Base-by-base conservation (phyloP, 164 flowering plant genomes). In the Magnolia changhungtana region DNA sequence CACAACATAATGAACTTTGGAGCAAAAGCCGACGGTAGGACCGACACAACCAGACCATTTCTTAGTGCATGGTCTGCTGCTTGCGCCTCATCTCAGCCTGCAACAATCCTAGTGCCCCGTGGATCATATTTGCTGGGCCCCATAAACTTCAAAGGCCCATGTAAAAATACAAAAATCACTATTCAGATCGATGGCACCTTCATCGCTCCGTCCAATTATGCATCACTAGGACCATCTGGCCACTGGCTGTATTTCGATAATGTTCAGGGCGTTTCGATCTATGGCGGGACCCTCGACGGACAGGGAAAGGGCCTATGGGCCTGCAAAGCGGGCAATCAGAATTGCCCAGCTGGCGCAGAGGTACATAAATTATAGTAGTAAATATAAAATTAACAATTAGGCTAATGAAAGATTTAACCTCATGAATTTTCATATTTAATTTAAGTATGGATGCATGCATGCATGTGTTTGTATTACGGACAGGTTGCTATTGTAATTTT, bases 41-140 rank as follows among this genome's bases (percentile, higher is more conserved):
- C 80, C 8, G 80, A 78, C 49, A 67, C 80, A 4, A 78, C 79
- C 14, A 52, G 8, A 8, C 27, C 85, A 0, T 74, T 83, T 63
- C 77, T 78, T 10, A 61, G 45, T 3, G 82, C 85, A 63, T 83
- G 85, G 85, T 52, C 55, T 0, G 61, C 77, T 1, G 83, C 83
- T 55, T 83, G 85, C 72, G 75, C 71, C 31, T 79, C 85, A 2
- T 13, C 18, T 8, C 49, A 21, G 1, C 71, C 85, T 0, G 67
- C 80, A 0, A 75, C 74, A 24, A 67, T 83, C 16, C 77, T 74
- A 24, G 83, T 83, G 0, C 83, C 85, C 8, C 55, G 52, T 16
- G 85, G 85, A 50, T 50, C 67, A 19, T 83, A 49, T 55, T 74
- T 83, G 74, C 51, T 83, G 58, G 51, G 74, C 21, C 80, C 61